phyloP scores from a whole-genome alignment of 139 green algal genomes.

The Desmodesmus armatus region DNA sequence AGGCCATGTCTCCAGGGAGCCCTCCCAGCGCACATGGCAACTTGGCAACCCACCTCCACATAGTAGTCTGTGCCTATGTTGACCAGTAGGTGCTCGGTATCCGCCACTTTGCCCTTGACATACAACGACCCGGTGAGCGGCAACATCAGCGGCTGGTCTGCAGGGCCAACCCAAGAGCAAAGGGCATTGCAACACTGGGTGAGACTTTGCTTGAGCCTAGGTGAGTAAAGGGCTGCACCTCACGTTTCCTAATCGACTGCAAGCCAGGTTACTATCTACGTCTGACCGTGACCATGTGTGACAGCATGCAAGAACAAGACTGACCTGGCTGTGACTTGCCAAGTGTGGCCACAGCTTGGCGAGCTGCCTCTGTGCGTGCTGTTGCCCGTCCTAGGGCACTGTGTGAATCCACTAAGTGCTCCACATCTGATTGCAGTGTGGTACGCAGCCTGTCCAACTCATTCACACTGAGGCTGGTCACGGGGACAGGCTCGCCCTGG shows the following conservation, averaged over 20 bases:
- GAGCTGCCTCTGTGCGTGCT: slow-evolving; percentile 30
- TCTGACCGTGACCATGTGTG: too few relatives aligned
- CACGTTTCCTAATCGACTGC: background rate
- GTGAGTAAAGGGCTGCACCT: background rate
- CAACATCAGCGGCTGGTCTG: slow-evolving; percentile 88
- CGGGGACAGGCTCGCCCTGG: slow-evolving; percentile 16
- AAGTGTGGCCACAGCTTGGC: slow-evolving; percentile 50
- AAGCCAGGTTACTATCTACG: background rate
- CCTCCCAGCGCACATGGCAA: too few relatives aligned
- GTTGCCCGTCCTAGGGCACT: slow-evolving; percentile 32
- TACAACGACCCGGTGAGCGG: slow-evolving; percentile 93
- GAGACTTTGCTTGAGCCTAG: background rate
- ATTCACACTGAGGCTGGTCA: slow-evolving; percentile 2
- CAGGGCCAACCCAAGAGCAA: too few relatives aligned
- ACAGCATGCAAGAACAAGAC: background rate
- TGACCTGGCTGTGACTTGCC: slow-evolving; percentile 54
- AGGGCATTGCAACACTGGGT: background rate
- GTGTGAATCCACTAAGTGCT: slow-evolving; percentile 44
- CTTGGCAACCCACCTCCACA: slow-evolving; percentile 87
- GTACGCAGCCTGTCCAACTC: slow-evolving; percentile 45
- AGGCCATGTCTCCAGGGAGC: too few relatives aligned
- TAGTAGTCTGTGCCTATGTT: slow-evolving; percentile 95
- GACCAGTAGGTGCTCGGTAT: slow-evolving; percentile 84
- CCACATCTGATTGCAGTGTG: slow-evolving; percentile 47
- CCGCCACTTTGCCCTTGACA: slow-evolving; percentile 79